Base-by-base conservation (phyloP, 768 basidiomycete genomes). In the Hygrocybe coccinea region DNA sequence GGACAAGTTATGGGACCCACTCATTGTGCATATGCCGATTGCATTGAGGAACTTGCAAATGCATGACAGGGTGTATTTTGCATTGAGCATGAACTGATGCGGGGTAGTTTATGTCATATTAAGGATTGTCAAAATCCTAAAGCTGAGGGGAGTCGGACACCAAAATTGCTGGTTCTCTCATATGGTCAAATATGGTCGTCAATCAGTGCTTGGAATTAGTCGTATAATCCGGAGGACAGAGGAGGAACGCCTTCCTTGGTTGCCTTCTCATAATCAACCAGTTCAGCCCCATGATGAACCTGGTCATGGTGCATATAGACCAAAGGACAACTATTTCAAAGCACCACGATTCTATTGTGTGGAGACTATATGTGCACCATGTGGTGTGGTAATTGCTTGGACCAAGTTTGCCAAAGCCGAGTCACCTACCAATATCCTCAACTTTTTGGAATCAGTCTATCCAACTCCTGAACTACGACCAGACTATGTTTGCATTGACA, bases 331-430 rank as follows among this genome's bases (percentile, higher is more conserved):
- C 39, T 41, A 41, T 19, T 41, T 41, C 19, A 15, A 14, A 41
- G 15, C 39, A 15, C 39, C 39, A 41, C 5, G 19, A 41, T 41
- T 41, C 39, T 41, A 41, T 19, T 41, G 39, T 41, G 39, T 41
- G 39, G 39, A 41, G 39, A 41, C 29, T 29, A 29, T 29, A 29
- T 29, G 29, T 29, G 29, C 38, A 21, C 45, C 45, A 14, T 21
- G 45, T 47, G 19, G 45, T 68, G 45, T 47, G 19, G 45, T 68
- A 0, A 63, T 64, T 60, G 67, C 69, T 15, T 68, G 67, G 69
- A 56, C 62, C 11, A 65, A 64, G 37, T 69, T 68, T 68, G 62
- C 50, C 5, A 64, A 61, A 54, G 53, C 66, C 17, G 68, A 71
- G 56, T 68, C 59, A 39, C 57, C 57, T 19, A 57, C 61, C 29